These are phyloP conservation scores for Exserohilum rostratum DNA, from an alignment of 2,329 filamentous ascomycete genomes.

Conservation along the genomic window DNA sequence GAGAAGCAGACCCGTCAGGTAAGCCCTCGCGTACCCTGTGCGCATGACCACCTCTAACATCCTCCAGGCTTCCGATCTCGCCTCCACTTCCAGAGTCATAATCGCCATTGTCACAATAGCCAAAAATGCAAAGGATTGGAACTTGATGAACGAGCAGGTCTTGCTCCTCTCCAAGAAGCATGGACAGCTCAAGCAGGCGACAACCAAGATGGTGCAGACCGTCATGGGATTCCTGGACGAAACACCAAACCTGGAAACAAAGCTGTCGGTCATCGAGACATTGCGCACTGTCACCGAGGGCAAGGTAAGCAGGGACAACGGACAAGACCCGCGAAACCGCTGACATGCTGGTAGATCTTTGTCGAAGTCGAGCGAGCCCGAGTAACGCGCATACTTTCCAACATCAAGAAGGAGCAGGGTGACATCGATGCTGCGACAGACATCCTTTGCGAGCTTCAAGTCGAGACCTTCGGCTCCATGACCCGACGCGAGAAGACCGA, in stretches of 20 bases:
- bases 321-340: constrained; percentile 4
- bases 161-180: constrained; percentile 98
- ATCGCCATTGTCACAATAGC: constrained; percentile 90
- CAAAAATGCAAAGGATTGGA: constrained; percentile 92
- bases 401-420: constrained; percentile 96
- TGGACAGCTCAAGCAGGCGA: constrained; percentile 98
- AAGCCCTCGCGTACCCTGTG: constrained; percentile 24
- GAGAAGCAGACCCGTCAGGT: constrained; percentile 99
- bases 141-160: constrained; percentile 93
- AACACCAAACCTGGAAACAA: constrained; percentile 83
- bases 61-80: constrained; percentile 86
- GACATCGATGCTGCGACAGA: constrained; percentile 89
- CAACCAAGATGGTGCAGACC: constrained; percentile 97
- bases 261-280: constrained; percentile 92
- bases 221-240: constrained; percentile 91
- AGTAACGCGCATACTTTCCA: constrained; percentile 90
- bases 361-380: constrained; percentile 97
- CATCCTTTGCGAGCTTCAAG: constrained; percentile 94
- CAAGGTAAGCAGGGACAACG: constrained; percentile 64
- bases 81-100: constrained; percentile 88
- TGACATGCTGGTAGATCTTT: constrained; percentile 72
- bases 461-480: constrained; percentile 99
- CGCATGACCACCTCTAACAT: constrained; percentile 27
- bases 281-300: constrained; percentile 95
- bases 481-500: constrained; percentile 96